Evolutionary conservation across 495 filamentous ascomycete genomes (phyloP), one percentile per base, ranked within the genome.

Genomic region (Hyaloscypha finlandica): DNA sequence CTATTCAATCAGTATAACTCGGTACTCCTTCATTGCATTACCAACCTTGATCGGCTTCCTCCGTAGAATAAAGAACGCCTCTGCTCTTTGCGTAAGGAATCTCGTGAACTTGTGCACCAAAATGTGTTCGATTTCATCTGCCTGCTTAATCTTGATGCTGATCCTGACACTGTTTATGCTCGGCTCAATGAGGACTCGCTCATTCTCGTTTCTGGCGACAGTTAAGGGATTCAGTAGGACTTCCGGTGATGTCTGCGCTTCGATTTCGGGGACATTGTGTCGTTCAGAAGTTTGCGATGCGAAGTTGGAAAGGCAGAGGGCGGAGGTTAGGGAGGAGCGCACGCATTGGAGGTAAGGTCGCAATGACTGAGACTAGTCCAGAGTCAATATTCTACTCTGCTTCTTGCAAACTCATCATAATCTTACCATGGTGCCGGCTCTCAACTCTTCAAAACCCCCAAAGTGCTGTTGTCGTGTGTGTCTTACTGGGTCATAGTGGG

Each of bases 141-240:
- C 96, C 79, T 98, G 95, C 79, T 98, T 98, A 77, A 99, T 97
- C 81, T 93, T 92, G 78, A 99, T 96, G 81, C 91, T 94, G 68
- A 99, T 88, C 64, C 96, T 87, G 57, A 98, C 90, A 71, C 91
- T 94, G 84, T 99, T 99, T 80, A 97, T 88, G 77, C 89, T 93
- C 2, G 95, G 94, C 79, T 99, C 94, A 71, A 97, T 96, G 39
- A 94, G 80, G 61, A 97, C 92, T 65, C 89, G 87, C 81, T 98
- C 96, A 73, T 97, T 95, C 80, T 98, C 94, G 74, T 98, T 99
- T 48, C 96, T 85, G 37, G 92, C 88, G 69, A 99, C 87, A 8
- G 88, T 89, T 55, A 97, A 80, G 6, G 94, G 93, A 72, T 95
- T 96, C 59, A 99, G 85, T n/a, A 98, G 82, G 39, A 98, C 89